Base-by-base conservation (phyloP, 257 asterid species). In the Handroanthus guayacan region DNA sequence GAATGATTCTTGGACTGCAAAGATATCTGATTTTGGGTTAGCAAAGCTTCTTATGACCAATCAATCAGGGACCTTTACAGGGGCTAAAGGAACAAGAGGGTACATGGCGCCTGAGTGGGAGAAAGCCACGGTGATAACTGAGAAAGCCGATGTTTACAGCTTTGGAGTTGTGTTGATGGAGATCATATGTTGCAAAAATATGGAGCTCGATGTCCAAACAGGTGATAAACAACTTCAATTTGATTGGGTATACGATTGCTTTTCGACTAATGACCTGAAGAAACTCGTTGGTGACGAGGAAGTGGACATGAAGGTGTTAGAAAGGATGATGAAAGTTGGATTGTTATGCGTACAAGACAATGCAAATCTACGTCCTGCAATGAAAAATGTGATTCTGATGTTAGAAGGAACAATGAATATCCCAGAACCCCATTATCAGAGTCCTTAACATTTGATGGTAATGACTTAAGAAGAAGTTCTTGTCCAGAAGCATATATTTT, bases 61-160 rank as follows among this genome's bases (percentile, higher is more conserved):
- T 62, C 68, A 62, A 37, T 13, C 68, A 39, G 68, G 68, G 44
- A 62, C 48, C n/a, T 62, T 36, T 37, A 62, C 68, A n/a, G 68
- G 68, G 20, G 68, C 68, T 62, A 37, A 62, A 62, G 68, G 68
- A 9, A 34, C 68, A 7, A 36, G 47, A 5, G 48, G 68, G 43
- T 37, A 12, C 68, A 37, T 62, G 48, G 68, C 68, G 9, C 68
- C 68, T 3, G 68, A 62, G 68, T 62, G 48, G 48, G 45, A 62
- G 47, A 62, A 37, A 13, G 34, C 44, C 48, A 62, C 2, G 25
- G 2, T 62, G 68, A 6, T 62, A 34, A 62, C 68, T 37, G 68
- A 62, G 68, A 62, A 62, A 62, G 68, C 25, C 5, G 68, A 62
- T 4, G 20, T 62, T 20, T 62, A 55, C 36, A 55, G 62, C 12